Evolutionary conservation across 441 rosid genomes (phyloP).

Genomic region (Lepidium campestre): DNA sequence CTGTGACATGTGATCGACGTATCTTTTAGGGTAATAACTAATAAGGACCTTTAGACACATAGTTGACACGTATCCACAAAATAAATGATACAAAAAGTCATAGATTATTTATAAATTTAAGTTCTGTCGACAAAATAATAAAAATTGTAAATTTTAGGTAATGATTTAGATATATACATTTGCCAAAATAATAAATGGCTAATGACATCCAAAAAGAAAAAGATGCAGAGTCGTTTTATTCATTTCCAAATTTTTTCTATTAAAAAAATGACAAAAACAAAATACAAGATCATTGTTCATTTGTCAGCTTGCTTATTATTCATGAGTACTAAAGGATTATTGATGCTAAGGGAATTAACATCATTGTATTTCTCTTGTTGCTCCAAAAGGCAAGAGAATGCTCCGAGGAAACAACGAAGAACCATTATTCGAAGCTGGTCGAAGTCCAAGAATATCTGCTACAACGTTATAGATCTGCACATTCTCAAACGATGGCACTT

Average conservation of each 20-base stretch:
- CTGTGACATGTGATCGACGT: no score
- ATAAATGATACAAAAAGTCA: no score
- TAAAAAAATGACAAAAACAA: no score
- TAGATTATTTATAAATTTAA: no score
- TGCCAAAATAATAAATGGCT: background rate
- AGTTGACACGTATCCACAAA: no score
- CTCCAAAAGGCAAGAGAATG: slow-evolving; percentile 39
- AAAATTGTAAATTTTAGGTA: no score
- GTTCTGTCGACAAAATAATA: no score
- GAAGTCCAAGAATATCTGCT: slow-evolving; percentile 67
- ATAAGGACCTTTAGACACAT: no score
- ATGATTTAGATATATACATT: background rate
- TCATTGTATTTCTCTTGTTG: background rate
- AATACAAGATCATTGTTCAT: background rate
- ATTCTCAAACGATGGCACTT: slow-evolving; percentile 71
- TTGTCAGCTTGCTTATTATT: background rate
- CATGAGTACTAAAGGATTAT: no score
- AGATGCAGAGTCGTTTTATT: background rate
- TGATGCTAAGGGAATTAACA: no score
- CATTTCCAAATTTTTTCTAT: no score
- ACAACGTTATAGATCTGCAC: slow-evolving; percentile 75
- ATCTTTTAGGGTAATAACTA: no score
- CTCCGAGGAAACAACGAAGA: slow-evolving; percentile 39
- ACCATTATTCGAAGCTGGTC: slow-evolving; percentile 79
- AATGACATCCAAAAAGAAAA: background rate